Evolutionary conservation across 2,329 filamentous ascomycete species (phyloP), one percentile per base, ranked within the genome.

Genomic region (Pseudonectria foliicola): DNA sequence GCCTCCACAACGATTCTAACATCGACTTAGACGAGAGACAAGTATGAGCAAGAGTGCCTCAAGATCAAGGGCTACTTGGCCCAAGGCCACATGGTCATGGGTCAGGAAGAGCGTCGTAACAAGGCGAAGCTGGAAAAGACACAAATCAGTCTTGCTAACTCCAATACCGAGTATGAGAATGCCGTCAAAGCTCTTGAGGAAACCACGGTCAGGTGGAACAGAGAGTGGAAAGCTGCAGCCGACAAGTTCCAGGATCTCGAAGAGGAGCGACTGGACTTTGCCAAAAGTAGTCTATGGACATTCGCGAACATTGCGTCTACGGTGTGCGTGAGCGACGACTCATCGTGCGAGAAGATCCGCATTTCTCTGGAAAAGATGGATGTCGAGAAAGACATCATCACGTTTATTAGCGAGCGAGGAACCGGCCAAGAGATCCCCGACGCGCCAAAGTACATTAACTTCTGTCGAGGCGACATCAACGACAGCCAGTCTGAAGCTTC

Each of bases 31-130:
- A 85, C 89, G 12, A 77, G 92, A 46, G 92, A 98, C 63, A 82
- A 83, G 32, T 98, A 93, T 58, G 92, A 98, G 63, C 90, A 98
- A 61, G 93, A 98, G 51, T 96, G 90, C 57, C 71, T 98, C 29
- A 92, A 95, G 59, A 96, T 98, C 60, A 98, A 98, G 63, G 92
- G 92, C 26, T 98, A 98, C 56, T 77, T 98, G 4, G 92, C 93
- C 4, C 92, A 98, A 62, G 92, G 92, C 8, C 93, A 98, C 59
- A 98, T 98, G 92, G 92, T 98, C 38, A 98, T 98, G 92, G 92
- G 92, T 11, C 92, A 98, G 52, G 92, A 98, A 59, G 92, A 98
- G 67, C 80, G 92, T 18, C 95, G 95, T 66, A 98, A 98, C 63
- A 98, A 98, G 66, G 89, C 90, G 14, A 96, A 95, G 63, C 75